phyloP scores from a whole-genome alignment of 78 protist species.

The Dictyostelium citrinum region DNA sequence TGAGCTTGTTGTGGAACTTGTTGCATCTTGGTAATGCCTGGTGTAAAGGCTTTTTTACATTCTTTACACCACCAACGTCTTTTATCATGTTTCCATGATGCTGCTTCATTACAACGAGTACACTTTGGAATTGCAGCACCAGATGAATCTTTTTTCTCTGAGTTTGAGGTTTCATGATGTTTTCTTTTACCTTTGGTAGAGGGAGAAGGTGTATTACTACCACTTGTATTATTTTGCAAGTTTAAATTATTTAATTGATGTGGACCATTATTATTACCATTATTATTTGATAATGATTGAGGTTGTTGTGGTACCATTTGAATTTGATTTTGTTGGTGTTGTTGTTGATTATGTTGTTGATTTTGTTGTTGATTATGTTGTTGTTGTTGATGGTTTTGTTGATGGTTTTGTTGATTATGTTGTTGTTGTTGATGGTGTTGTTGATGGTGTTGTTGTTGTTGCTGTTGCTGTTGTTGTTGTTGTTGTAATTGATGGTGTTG shows the following conservation, averaged over 20 bases:
- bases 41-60: slow-evolving; percentile 76
- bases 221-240: background rate
- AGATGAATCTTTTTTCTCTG: slow-evolving; percentile 29
- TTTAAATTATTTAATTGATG: background rate
- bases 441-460: background rate
- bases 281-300: background rate
- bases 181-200: slow-evolving; percentile 30
- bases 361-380: background rate
- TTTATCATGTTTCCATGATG: slow-evolving; percentile 81
- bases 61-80: slow-evolving; percentile 82
- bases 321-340: background rate
- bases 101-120: slow-evolving; percentile 58
- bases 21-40: slow-evolving; percentile 61
- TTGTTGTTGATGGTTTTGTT: background rate
- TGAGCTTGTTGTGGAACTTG: slow-evolving; percentile 15
- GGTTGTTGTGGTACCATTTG: background rate
- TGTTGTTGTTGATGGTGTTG: background rate
- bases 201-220: slow-evolving; percentile 12
- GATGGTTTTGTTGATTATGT: background rate
- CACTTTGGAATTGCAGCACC: slow-evolving; percentile 43
- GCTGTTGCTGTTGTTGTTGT: background rate
- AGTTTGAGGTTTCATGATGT: background rate
- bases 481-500: background rate
- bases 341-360: background rate
- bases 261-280: background rate